phyloP scores from a whole-genome alignment of 352 stramenopile genomes.

The Phytophthora pistaciae region DNA sequence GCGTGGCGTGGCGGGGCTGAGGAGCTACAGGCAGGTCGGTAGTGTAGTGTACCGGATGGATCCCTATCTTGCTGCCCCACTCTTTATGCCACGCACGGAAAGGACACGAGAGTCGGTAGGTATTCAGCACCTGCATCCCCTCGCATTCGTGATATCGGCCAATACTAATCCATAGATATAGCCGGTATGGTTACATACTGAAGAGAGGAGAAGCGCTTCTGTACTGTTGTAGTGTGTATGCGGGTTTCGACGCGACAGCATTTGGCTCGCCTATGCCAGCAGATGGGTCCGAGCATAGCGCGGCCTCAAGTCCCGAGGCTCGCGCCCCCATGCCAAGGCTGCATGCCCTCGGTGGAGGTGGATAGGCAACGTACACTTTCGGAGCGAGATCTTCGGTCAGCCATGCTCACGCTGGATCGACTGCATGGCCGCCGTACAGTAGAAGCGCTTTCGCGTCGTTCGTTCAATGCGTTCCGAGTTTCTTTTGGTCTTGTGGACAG shows the following conservation, averaged over 20 bases:
- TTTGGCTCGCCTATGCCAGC: constrained; percentile 23
- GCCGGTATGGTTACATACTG: background rate
- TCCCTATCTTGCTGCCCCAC: background rate
- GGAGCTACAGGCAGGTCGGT: background rate
- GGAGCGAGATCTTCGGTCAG: background rate
- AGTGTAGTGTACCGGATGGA: background rate
- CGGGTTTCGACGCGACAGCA: constrained; percentile 12
- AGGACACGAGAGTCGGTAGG: constrained; percentile 16
- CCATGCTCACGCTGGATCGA: constrained; percentile 3
- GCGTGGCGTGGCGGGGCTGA: background rate
- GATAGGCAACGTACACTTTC: background rate
- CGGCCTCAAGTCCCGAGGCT: background rate
- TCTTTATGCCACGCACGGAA: constrained; percentile 3
- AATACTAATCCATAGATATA: background rate
- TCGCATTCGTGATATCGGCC: background rate
- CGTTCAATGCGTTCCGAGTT: background rate
- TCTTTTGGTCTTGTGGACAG: constrained; percentile 4
- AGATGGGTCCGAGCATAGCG: background rate
- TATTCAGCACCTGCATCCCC: constrained; percentile 23
- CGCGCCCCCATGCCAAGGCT: background rate
- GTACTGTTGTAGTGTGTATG: background rate
- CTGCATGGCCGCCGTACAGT: constrained; percentile 1
- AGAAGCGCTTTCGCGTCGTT: background rate
- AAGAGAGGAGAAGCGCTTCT: background rate
- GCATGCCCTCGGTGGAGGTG: background rate